phyloP scores from a whole-genome alignment of 108 stramenopile genomes.

The Cyclostephanos invisitatus region DNA sequence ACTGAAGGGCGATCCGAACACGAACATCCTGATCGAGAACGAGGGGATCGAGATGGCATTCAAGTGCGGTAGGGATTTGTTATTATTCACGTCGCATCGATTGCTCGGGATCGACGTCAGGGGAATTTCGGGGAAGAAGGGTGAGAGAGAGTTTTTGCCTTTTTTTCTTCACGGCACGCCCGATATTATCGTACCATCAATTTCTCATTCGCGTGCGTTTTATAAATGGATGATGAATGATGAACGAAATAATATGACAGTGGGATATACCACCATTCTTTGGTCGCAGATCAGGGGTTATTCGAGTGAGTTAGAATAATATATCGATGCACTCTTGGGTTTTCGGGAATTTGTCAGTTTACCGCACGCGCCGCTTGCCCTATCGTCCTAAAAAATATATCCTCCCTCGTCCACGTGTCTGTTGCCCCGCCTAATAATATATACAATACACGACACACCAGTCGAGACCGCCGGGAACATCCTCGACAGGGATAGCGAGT shows the following conservation, averaged over 20 bases:
- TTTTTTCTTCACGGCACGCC: too few species aligned
- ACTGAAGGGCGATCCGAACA: slow-evolving; percentile 29
- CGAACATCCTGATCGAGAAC: slow-evolving; percentile 32
- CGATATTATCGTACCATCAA: too few species aligned
- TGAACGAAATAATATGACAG: neutral
- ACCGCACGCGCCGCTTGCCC: neutral
- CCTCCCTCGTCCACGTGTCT: neutral
- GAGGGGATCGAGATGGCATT: slow-evolving; percentile 57
- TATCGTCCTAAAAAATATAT: neutral
- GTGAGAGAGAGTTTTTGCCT: neutral
- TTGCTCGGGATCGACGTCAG: slow-evolving; percentile 53
- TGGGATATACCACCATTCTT: slow-evolving; percentile 57
- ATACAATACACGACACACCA: slow-evolving; percentile 9
- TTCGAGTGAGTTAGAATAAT: slow-evolving; percentile 27
- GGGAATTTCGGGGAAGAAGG: slow-evolving; percentile 47
- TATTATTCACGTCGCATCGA: slow-evolving; percentile 41
- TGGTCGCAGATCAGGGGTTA: slow-evolving; percentile 66
- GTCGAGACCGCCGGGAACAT: slow-evolving; percentile 75
- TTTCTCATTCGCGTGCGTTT: neutral
- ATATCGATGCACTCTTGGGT: too few species aligned
- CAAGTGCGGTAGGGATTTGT: slow-evolving; percentile 55
- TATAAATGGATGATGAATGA: too few species aligned
- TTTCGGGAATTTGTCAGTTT: too few species aligned
- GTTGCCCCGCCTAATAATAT: neutral
- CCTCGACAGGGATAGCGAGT: slow-evolving; percentile 63